phyloP scores from a whole-genome alignment of 352 stramenopile genomes.

The Pythium aquatile region DNA sequence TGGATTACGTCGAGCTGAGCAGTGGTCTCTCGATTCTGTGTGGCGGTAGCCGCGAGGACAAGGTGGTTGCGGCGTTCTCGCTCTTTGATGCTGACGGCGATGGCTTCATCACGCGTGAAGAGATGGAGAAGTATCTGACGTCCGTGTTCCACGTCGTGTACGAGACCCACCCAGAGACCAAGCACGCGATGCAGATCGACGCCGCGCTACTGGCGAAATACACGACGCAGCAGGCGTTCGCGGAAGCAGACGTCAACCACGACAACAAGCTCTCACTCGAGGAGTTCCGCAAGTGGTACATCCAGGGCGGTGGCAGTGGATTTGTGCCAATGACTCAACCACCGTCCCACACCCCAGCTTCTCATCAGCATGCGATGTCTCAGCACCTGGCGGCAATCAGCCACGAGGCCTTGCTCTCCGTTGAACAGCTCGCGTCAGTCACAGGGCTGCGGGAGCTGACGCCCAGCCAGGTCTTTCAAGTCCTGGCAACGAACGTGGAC shows the following conservation, averaged over 20 bases:
- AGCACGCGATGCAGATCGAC: conserved; percentile 46
- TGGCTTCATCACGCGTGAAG: conserved; percentile 76
- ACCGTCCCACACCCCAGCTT: not conserved
- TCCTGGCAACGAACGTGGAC: conserved; percentile 81
- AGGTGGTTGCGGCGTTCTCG: conserved; percentile 75
- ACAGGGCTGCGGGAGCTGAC: conserved; percentile 53
- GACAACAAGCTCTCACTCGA: conserved; percentile 74
- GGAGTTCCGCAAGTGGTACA: conserved; percentile 86
- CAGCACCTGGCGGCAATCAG: conserved; percentile 23
- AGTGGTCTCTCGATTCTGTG: conserved; percentile 78
- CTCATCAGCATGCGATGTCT: not conserved
- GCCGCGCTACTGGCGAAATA: conserved; percentile 56
- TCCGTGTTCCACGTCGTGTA: conserved; percentile 24
- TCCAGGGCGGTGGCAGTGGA: conserved; percentile 11
- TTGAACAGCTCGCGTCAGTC: conserved; percentile 57
- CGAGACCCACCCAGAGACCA: conserved; percentile 29
- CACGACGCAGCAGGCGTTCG: conserved; percentile 82
- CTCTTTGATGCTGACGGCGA: conserved; percentile 83
- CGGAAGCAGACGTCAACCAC: conserved; percentile 83
- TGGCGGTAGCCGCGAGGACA: conserved; percentile 68
- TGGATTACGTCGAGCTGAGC: conserved; percentile 80
- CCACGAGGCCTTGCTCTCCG: conserved; percentile 37
- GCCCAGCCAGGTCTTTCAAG: conserved; percentile 77
- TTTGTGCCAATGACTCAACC: not conserved
- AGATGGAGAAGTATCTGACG: conserved; percentile 80